Evolutionary conservation across 495 filamentous ascomycete species (phyloP).

Genomic region (Margaritispora aquatica): DNA sequence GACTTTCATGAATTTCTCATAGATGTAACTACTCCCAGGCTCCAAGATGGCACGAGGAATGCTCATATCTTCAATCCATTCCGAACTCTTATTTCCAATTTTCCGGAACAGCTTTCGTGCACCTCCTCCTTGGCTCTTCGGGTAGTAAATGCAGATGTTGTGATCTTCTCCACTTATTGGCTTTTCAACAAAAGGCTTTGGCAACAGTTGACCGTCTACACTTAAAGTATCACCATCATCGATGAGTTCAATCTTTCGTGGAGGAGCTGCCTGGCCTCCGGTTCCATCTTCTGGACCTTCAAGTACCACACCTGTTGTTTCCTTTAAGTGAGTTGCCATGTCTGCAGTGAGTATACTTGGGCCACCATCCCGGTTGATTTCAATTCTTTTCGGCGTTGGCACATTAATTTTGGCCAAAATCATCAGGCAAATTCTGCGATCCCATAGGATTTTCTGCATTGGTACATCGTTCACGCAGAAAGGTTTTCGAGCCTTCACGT

Average conservation of each 20-base stretch:
- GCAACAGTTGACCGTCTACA: slow-evolving; percentile 75
- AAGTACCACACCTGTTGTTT: slow-evolving; percentile 72
- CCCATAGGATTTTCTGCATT: slow-evolving; percentile 98
- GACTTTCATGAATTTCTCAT: slow-evolving; percentile 92
- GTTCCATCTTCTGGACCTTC: slow-evolving; percentile 68
- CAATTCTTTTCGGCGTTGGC: slow-evolving; percentile 80
- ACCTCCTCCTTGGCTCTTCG: slow-evolving; percentile 75
- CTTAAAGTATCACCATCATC: slow-evolving; percentile 83
- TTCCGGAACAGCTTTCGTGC: slow-evolving; percentile 92
- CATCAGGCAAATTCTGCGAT: slow-evolving; percentile 79
- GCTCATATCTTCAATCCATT: slow-evolving; percentile 70
- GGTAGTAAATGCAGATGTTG: slow-evolving; percentile 97
- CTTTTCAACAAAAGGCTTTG: slow-evolving; percentile 97
- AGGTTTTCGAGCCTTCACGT: slow-evolving; percentile 83
- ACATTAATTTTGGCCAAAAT: slow-evolving; percentile 87
- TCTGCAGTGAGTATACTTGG: slow-evolving; percentile 70
- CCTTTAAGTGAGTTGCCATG: slow-evolving; percentile 68
- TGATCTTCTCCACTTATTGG: slow-evolving; percentile 98
- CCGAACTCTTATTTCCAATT: slow-evolving; percentile 95
- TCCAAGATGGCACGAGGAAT: slow-evolving; percentile 78
- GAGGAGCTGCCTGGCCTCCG: slow-evolving; percentile 44
- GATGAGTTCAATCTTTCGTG: slow-evolving; percentile 70
- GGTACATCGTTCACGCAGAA: slow-evolving; percentile 96
- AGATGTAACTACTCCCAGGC: slow-evolving; percentile 75
- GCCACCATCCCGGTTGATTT: slow-evolving; percentile 91